phyloP scores from a whole-genome alignment of 768 basidiomycete genomes.

The Boletus bicolor region DNA sequence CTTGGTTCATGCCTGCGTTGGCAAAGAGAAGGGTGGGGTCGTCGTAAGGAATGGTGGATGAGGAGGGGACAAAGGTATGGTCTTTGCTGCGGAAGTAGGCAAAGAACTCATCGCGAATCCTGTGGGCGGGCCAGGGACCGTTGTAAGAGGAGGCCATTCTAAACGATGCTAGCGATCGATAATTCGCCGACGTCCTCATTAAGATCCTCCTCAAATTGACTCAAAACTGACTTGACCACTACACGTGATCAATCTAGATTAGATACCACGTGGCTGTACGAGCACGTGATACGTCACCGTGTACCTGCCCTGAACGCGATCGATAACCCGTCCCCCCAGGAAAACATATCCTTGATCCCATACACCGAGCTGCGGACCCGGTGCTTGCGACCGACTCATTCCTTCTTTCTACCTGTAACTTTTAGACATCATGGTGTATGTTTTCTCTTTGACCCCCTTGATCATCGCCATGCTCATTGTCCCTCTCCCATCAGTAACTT shows the following conservation, averaged over 20 bases:
- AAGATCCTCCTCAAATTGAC: not conserved
- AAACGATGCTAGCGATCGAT: constrained; percentile 22
- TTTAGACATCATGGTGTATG: constrained; percentile 80
- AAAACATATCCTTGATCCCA: constrained; percentile 14
- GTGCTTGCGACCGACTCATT: constrained; percentile 22
- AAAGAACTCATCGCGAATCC: constrained; percentile 88
- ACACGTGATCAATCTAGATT: constrained; percentile 11
- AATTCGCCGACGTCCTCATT: constrained; percentile 11
- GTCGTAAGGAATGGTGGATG: constrained; percentile 92
- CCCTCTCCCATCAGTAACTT: constrained; percentile 63
- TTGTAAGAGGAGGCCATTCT: constrained; percentile 32
- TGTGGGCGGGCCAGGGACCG: constrained; percentile 71
- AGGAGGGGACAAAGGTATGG: constrained; percentile 89
- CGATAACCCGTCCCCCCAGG: constrained; percentile 35
- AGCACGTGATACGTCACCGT: constrained; percentile 7
- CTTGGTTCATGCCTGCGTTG: constrained; percentile 98
- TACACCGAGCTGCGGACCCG: constrained; percentile 25
- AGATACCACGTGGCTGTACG: constrained; percentile 15
- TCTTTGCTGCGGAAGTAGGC: constrained; percentile 75
- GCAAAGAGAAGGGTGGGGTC: constrained; percentile 97
- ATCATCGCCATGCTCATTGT: constrained; percentile 29
- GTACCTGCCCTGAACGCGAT: constrained; percentile 45
- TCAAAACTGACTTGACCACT: not conserved
- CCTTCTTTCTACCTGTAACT: constrained; percentile 33
- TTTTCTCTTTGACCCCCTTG: constrained; percentile 22